Evolutionary conservation across 805 yeast genomes (phyloP).

Genomic region (Wickerhamomyces chambardii): DNA sequence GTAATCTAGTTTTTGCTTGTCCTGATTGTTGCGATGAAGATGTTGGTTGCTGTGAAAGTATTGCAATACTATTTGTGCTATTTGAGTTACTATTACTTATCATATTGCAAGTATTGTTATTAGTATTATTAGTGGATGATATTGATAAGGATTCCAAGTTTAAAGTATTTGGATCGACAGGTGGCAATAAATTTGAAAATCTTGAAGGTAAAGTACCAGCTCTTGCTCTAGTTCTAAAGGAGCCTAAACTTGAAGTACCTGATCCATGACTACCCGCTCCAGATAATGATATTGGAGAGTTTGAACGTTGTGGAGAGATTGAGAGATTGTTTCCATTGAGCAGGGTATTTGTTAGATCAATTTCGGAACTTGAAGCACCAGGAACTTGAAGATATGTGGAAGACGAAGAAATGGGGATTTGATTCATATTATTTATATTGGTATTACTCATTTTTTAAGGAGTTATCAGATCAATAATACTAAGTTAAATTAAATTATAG

Average conservation of each 20-base stretch:
- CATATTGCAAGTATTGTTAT: no score
- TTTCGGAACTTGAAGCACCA: no score
- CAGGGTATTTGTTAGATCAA: no score
- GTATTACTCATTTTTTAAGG: no score
- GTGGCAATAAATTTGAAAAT: constrained; percentile 22
- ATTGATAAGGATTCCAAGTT: constrained; percentile 7
- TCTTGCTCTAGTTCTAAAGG: constrained; percentile 48
- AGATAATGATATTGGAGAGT: constrained; percentile 16
- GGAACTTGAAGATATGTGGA: no score
- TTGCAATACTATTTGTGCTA: no score
- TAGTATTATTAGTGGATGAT: no score
- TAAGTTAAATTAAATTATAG: no score
- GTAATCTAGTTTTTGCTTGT: constrained; percentile 26
- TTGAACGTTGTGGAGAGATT: constrained; percentile 16
- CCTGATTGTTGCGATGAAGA: neutral
- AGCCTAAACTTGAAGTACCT: constrained; percentile 21
- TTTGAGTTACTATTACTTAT: constrained; percentile 15
- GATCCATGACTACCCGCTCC: constrained; percentile 1
- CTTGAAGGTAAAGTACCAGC: constrained; percentile 77
- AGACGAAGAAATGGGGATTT: no score
- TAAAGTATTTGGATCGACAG: constrained; percentile 11
- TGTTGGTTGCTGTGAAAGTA: no score
- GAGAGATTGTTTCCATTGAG: constrained; percentile 3
- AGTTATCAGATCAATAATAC: no score
- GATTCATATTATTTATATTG: no score